These are phyloP conservation scores for Vaccinium vitisidaea DNA, from an alignment of 148 eudicot genomes.

Conservation along the genomic window DNA sequence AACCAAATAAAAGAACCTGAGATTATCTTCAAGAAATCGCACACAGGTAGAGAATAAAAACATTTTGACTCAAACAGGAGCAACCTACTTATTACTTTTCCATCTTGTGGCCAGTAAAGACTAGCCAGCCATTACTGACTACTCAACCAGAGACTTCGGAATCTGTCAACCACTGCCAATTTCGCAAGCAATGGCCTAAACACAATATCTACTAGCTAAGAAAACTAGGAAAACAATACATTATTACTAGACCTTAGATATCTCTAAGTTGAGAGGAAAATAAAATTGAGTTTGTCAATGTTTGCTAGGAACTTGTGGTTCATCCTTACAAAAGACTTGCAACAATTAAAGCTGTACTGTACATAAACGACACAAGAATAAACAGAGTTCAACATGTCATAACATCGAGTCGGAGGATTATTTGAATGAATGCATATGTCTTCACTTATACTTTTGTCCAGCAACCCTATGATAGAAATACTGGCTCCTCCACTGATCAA, in stretches of 20 bases:
- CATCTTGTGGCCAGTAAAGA: background rate
- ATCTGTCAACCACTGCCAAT: conserved; percentile 6
- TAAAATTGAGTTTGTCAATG: background rate
- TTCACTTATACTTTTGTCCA: too few relatives aligned
- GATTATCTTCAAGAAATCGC: background rate
- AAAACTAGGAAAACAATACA: background rate
- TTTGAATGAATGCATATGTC: background rate
- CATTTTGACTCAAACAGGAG: background rate
- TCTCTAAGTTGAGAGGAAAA: background rate
- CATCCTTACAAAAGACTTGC: background rate
- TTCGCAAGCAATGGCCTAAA: background rate
- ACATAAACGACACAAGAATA: background rate
- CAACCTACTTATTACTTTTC: background rate
- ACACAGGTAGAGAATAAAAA: background rate
- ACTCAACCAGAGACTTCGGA: background rate
- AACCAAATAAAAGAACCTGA: background rate
- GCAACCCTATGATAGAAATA: background rate
- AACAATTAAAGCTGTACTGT: background rate
- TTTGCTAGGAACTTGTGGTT: background rate
- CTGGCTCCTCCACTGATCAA: background rate
- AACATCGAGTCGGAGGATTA: background rate
- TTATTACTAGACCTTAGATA: background rate
- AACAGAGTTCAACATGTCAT: background rate
- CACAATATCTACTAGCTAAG: background rate
- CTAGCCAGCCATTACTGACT: background rate